Evolutionary conservation across 31 red algal genomes (phyloP).

Genomic region (Asparagopsis taxiformis): DNA sequence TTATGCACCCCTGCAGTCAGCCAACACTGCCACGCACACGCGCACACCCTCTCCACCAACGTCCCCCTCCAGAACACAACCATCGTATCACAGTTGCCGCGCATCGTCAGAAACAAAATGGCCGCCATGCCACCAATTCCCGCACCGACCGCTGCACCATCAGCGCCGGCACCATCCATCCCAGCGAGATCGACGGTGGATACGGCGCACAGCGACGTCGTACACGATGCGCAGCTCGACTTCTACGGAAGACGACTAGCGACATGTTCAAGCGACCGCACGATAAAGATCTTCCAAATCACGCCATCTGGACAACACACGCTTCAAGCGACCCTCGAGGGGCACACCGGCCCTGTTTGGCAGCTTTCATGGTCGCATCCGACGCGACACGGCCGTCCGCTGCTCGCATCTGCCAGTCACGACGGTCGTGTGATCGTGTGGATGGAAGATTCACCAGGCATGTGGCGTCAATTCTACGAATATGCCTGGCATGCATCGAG

Average conservation of each 20-base stretch:
- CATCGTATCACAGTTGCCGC: too few species aligned
- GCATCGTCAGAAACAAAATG: not conserved
- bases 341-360: slow-evolving; percentile 91
- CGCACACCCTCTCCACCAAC: too few species aligned
- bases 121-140: not conserved
- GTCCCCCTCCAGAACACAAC: too few species aligned
- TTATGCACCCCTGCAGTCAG: too few species aligned
- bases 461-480: slow-evolving; percentile 83
- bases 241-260: slow-evolving; percentile 88
- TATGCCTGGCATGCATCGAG: slow-evolving; percentile 78
- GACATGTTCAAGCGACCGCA: slow-evolving; percentile 86
- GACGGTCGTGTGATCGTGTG: slow-evolving; percentile 90
- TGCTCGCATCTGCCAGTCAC: slow-evolving; percentile 82
- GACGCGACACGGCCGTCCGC: slow-evolving; percentile 61
- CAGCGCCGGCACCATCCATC: not conserved
- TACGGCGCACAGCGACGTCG: slow-evolving; percentile 41
- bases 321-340: slow-evolving; percentile 72
- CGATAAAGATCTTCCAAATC: slow-evolving; percentile 81
- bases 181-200: slow-evolving; percentile 43
- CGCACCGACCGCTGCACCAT: not conserved
- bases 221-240: slow-evolving; percentile 92
- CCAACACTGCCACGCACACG: too few species aligned
- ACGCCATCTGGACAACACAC: slow-evolving; percentile 35
- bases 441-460: slow-evolving; percentile 62
- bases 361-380: slow-evolving; percentile 96